Evolutionary conservation across 805 yeast species (phyloP), one percentile per base, ranked within the genome.

Genomic region (Candida krabiensis): DNA sequence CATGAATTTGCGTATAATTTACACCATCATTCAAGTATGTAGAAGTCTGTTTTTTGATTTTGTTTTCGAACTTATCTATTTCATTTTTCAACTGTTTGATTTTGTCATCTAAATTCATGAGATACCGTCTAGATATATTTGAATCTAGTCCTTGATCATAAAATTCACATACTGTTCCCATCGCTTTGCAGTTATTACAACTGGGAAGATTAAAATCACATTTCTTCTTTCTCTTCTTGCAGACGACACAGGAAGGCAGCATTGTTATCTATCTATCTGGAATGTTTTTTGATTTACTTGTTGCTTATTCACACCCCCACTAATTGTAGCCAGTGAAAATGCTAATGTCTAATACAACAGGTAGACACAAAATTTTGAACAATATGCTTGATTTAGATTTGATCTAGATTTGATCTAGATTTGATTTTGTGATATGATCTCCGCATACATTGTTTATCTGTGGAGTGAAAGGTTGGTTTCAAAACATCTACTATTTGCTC

Each of bases 181-280:
- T 46, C 2, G 42, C 15, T n/a, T 32, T 33, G 30, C 54, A 47
- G 19, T 44, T 38, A 12, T 35, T 37, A 25, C 52, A 50, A 19
- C 49, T 46, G n/a, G 52, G 55, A 5, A 50, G 28, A 12, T 39
- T 35, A 24, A 43, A 44, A 26, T 50, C 52, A 29, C 55, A 50
- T 34, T 44, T 50, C 32, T 50, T 50, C 34, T 47, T 50, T 12
- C 52, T 28, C 28, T 43, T 43, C 17, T 41, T 41, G 36, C 55
- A 48, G 4, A 41, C 26, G 9, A 29, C 33, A 33, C 55, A 50
- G 3, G 53, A 36, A 2, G 49, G 46, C 5, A 50, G 30, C 52
- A 50, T 48, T 15, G 2, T 40, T 4, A 22, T 13, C 11, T 29
- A 18, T 29, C 35, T 23, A 15, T 15, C 16, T 3, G 35, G 28